Percentiles rank a stretch among this genome's conserved stretches.
Evolutionary conservation across 139 green algal genomes (phyloP).

Genomic region (Coccomyxa sp.): DNA sequence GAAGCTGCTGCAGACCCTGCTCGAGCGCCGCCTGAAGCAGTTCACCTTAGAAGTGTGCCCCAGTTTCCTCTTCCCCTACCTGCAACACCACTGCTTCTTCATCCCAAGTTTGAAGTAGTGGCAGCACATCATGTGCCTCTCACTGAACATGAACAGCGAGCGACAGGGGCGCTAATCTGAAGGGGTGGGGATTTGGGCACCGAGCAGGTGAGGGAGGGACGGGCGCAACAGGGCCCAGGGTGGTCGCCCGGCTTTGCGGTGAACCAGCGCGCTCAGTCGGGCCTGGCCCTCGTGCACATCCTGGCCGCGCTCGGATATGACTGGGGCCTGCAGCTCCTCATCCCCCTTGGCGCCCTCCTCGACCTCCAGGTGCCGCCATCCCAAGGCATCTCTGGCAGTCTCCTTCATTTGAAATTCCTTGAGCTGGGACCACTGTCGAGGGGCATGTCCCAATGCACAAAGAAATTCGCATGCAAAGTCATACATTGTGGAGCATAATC

Average conservation of each 20-base stretch:
- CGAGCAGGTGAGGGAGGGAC: background rate
- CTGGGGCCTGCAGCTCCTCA: conserved; percentile 1
- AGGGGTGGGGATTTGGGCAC: no score
- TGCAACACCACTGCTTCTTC: background rate
- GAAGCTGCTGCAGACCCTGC: conserved; percentile 1
- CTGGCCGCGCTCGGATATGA: conserved; percentile 9
- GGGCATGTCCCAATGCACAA: background rate
- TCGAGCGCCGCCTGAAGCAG: conserved; percentile 6
- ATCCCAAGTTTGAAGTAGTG: background rate
- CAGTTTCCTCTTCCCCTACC: background rate
- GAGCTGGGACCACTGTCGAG: background rate
- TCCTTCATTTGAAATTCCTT: background rate
- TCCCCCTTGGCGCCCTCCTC: background rate
- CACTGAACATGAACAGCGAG: no score
- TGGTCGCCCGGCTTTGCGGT: background rate
- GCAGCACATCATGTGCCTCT: no score
- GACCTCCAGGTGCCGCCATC: background rate
- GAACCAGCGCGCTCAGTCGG: background rate
- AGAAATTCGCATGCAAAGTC: no score
- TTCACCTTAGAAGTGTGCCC: background rate
- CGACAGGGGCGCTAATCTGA: no score
- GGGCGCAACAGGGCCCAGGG: no score
- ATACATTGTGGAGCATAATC: no score
- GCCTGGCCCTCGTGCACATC: conserved; percentile 11
- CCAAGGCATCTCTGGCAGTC: background rate